Conservation (phyloP, 2,329 filamentous ascomycete genomes). For the Colletotrichum melonis region DNA sequence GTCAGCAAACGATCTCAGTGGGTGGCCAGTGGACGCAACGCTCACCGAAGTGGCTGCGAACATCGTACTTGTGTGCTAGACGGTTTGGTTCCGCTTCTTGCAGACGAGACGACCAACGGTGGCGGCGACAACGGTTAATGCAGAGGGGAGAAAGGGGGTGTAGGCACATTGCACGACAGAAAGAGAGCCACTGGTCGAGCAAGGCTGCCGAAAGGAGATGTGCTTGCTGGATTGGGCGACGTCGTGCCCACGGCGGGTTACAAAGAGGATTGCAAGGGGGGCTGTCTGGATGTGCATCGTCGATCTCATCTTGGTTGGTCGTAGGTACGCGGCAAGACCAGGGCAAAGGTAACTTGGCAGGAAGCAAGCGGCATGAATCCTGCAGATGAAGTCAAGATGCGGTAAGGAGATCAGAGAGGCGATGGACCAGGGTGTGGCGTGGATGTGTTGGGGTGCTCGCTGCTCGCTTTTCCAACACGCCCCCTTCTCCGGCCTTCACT, state of each 20-base stretch:
- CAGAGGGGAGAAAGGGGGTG: neutral
- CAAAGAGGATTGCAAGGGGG: neutral
- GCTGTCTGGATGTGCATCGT: slow-evolving; percentile 20
- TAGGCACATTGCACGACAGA: slow-evolving; percentile 1
- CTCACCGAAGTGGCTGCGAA: neutral
- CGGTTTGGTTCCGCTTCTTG: neutral
- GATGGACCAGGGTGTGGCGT: slow-evolving; percentile 17
- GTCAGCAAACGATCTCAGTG: neutral
- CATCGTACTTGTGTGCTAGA: neutral
- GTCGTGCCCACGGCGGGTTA: neutral
- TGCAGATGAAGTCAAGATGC: slow-evolving; percentile 33
- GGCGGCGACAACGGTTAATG: neutral
- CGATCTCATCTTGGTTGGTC: slow-evolving; percentile 31
- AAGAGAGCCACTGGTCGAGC: slow-evolving; percentile 3
- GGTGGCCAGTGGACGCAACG: neutral
- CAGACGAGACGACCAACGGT: neutral
- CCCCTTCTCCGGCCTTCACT: neutral
- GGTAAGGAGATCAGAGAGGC: slow-evolving; percentile 33
- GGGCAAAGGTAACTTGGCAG: slow-evolving; percentile 21
- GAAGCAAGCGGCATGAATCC: slow-evolving; percentile 27
- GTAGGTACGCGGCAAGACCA: slow-evolving; percentile 1
- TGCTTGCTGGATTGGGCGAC: slow-evolving; percentile 13
- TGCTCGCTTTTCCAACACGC: neutral
- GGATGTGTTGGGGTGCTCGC: neutral
- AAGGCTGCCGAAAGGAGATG: slow-evolving; percentile 12